phyloP scores from a whole-genome alignment of 2,329 filamentous ascomycete species.

The Diaporthe citri region DNA sequence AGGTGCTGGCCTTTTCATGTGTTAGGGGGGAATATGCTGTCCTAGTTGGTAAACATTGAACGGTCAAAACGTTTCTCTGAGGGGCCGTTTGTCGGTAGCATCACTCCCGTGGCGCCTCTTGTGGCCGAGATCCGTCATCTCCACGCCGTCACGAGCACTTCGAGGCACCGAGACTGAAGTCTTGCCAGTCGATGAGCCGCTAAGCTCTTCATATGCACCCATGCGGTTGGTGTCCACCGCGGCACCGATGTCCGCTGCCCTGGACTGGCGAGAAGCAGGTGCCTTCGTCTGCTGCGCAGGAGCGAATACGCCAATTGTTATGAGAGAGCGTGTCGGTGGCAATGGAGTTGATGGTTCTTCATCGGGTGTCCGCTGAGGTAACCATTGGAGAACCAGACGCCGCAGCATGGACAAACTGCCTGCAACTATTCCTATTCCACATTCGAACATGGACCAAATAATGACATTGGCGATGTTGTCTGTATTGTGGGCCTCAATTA shows the following conservation, averaged over 20 bases:
- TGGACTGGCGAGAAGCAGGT: not conserved
- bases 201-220: not conserved
- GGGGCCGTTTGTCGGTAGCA: conserved; percentile 13
- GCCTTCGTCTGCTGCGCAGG: not conserved
- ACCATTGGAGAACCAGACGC: not conserved
- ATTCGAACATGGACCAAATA: conserved; percentile 3
- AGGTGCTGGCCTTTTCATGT: not conserved
- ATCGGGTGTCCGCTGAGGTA: not conserved
- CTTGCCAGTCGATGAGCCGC: not conserved
- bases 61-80: conserved; percentile 15
- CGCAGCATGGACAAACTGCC: conserved; percentile 17
- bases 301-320: not conserved
- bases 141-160: not conserved
- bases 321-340: not conserved
- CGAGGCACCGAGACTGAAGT: not conserved
- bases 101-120: conserved; percentile 18
- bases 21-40: not conserved
- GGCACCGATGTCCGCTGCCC: not conserved
- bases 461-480: conserved; percentile 7
- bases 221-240: not conserved
- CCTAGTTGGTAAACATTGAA: not conserved
- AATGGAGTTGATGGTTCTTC: not conserved
- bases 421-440: conserved; percentile 2
- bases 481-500: not conserved
- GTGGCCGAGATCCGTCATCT: conserved; percentile 14